phyloP scores from a whole-genome alignment of 768 basidiomycete species.

The Hortiboletus flavorubellus region DNA sequence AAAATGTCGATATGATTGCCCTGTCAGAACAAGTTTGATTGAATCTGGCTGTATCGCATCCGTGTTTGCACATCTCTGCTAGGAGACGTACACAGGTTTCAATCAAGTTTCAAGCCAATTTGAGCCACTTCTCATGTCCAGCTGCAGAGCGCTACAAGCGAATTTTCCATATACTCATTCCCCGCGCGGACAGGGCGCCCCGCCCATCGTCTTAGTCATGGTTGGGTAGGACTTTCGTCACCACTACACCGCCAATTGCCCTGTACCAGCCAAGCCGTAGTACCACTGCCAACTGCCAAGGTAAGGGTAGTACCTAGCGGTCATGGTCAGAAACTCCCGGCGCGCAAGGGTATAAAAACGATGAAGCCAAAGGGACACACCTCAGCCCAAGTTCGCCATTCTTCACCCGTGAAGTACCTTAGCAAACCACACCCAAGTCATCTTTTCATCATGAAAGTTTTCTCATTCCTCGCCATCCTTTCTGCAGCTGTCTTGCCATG shows the following conservation, averaged over 20 bases:
- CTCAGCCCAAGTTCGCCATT: not conserved
- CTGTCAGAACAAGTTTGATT: no score
- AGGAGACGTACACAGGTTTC: no score
- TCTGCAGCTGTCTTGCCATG: not conserved
- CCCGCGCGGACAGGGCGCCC: not conserved
- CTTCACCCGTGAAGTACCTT: not conserved
- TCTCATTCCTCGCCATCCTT: not conserved
- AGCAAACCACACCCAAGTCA: not conserved
- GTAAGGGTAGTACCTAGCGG: not conserved
- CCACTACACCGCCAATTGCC: not conserved
- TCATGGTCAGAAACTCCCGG: not conserved
- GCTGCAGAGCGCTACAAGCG: no score
- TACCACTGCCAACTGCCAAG: not conserved
- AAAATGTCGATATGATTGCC: no score
- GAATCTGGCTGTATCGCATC: no score
- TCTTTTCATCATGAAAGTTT: not conserved
- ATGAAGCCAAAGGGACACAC: not conserved
- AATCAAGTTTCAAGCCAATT: not conserved
- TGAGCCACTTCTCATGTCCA: not conserved
- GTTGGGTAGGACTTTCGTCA: not conserved
- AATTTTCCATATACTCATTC: no score
- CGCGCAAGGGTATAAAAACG: not conserved
- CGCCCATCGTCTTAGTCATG: not conserved
- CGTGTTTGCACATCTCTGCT: no score
- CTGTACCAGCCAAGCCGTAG: no score